Base-by-base conservation (phyloP, 1,139 yeast genomes). In the Protomyces inouyei region DNA sequence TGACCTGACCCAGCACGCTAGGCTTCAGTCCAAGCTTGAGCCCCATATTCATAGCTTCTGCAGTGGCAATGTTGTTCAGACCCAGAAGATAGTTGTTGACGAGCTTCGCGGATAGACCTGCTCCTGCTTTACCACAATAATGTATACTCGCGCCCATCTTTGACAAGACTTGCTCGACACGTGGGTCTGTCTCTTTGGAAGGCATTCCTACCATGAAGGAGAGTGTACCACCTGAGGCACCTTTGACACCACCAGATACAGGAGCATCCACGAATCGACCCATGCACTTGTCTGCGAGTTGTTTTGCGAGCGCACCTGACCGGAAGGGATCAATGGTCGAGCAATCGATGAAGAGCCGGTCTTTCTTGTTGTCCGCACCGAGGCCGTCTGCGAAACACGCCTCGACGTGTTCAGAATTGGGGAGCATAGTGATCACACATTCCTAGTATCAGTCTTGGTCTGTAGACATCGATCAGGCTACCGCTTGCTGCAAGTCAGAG, bases 1-100 rank as follows among this genome's bases (percentile, higher is more conserved):
- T 84, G 67, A 83, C 77, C 64, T 81, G 78, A 28, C 85, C 82
- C 70, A 82, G 82, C 65, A 78, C 75, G 55, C 77, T 72, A 70
- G 82, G 74, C 71, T 83, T 79, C 67, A 83, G 77, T 3, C 85
- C 84, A 67, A 82, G 78, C 3, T 82, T 76, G 67, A 77, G 76
- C n/a, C 86, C 87, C 69, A 83, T 75, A 68, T 81, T 84, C 76
- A 83, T 83, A 8, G 85, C 82, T 70, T 83, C 87, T 5, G 85
- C 82, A 14, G 83, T 83, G 0, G 86, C 86, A 70, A 83, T 77
- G 73, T 83, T 83, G 53, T 83, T 82, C 40, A 83, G 76, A 0
- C 86, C 87, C 66, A 83, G 76, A 61, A 83, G 76, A 71, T 83
- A 83, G 72, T 83, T 83, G 74, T 83, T 83, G 61, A 85, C 79